These are phyloP conservation scores for Gyrodon lividus DNA, from an alignment of 768 basidiomycete genomes.

Conservation along the genomic window DNA sequence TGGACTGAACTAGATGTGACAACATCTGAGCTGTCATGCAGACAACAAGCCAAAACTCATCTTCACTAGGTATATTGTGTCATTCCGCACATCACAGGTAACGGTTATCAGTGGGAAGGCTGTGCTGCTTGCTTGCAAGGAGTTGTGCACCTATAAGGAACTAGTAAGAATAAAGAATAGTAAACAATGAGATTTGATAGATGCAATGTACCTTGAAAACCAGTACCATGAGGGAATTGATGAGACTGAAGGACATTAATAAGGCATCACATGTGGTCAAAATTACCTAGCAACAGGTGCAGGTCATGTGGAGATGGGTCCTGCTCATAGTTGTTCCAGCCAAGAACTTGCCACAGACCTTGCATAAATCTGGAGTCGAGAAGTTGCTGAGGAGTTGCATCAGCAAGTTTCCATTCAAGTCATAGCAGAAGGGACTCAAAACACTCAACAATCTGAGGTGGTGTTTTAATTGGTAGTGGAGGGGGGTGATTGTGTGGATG, in stretches of 20 bases:
- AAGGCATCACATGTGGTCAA: not conserved
- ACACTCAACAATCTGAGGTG: not conserved
- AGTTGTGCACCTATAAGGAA: too few relatives aligned
- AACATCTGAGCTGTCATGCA: not conserved
- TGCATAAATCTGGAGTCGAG: conserved; percentile 1
- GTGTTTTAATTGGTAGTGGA: conserved; percentile 1
- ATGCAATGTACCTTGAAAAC: not conserved
- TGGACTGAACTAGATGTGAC: not conserved
- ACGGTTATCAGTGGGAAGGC: too few relatives aligned
- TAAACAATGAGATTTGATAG: too few relatives aligned
- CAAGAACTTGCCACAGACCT: not conserved
- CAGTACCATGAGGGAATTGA: not conserved
- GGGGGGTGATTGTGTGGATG: not conserved
- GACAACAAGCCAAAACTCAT: not conserved
- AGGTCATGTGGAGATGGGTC: not conserved
- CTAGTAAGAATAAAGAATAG: too few relatives aligned
- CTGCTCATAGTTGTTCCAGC: too few relatives aligned
- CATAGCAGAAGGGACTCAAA: not conserved
- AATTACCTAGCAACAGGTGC: not conserved
- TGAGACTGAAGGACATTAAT: not conserved
- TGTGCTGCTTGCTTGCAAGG: too few relatives aligned
- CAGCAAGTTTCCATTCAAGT: conserved; percentile 1
- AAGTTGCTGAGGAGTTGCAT: too few relatives aligned
- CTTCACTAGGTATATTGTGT: not conserved
- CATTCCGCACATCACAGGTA: not conserved